A percentile compares a stretch with the other conserved stretches of the same genome.
These are phyloP conservation scores for Aspergillus sp. DNA, from an alignment of 2,329 filamentous ascomycete genomes.

Conservation along the genomic window DNA sequence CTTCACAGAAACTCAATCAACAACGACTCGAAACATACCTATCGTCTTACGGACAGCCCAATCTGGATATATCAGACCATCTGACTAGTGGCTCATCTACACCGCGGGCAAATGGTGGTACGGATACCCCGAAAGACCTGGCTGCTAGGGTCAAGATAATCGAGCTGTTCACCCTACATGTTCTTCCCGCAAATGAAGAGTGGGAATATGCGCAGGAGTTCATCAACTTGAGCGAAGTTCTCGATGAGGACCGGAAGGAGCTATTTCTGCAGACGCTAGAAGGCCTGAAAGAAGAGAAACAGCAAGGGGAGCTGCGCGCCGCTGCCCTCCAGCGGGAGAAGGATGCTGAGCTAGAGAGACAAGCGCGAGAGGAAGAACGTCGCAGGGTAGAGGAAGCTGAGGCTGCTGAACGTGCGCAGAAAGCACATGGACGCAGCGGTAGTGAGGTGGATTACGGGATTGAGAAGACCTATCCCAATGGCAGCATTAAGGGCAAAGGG, in stretches of 20 bases:
- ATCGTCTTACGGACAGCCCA: conserved; percentile 71
- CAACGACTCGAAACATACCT: conserved; percentile 86
- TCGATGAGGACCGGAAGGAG: conserved; percentile 90
- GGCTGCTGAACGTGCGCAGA: conserved; percentile 42
- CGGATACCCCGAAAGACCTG: conserved; percentile 81
- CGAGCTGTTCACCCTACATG: conserved; percentile 92
- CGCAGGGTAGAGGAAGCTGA: conserved; percentile 36
- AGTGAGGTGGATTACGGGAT: conserved; percentile 71
- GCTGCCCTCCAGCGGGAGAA: conserved; percentile 64
- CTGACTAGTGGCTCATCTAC: conserved; percentile 49
- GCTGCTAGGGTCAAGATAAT: conserved; percentile 86
- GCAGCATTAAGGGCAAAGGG: conserved; percentile 30
- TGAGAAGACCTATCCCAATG: conserved; percentile 55
- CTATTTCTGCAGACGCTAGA: conserved; percentile 85
- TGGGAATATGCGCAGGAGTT: conserved; percentile 96
- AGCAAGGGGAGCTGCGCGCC: conserved; percentile 66
- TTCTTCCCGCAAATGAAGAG: conserved; percentile 88
- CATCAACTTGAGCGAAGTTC: conserved; percentile 78
- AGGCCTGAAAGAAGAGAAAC: conserved; percentile 79
- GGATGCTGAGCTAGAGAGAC: conserved; percentile 55
- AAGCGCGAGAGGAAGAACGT: conserved; percentile 48
- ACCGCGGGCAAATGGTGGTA: conserved; percentile 57
- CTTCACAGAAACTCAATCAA: conserved; percentile 80
- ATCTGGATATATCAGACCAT: conserved; percentile 69
- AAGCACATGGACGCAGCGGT: conserved; percentile 55